Percentiles rank a stretch among this genome's conserved stretches.
These are phyloP conservation scores for Arthrobotrys entomopaga DNA, from an alignment of 2,329 filamentous ascomycete species.

Conservation along the genomic window DNA sequence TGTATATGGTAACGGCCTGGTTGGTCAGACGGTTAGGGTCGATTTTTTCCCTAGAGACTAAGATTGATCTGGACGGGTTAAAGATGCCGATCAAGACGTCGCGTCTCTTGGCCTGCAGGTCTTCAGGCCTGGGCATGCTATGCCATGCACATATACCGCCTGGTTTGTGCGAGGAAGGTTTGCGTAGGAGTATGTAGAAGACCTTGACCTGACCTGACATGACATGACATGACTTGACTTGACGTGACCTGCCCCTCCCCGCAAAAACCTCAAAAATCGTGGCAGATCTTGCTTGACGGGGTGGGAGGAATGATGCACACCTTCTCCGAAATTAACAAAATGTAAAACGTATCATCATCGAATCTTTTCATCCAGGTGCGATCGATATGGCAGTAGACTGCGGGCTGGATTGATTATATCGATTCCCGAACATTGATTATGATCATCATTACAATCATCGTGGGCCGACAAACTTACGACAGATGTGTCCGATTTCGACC, in stretches of 20 bases:
- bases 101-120: constrained; percentile 33
- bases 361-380: not conserved
- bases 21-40: not conserved
- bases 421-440: constrained; percentile 7
- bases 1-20: constrained; percentile 16
- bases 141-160: no score
- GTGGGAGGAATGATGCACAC: constrained; percentile 9
- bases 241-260: constrained; percentile 16
- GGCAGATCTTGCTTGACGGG: constrained; percentile 23
- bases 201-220: not conserved
- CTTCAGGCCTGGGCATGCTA: constrained; percentile 7
- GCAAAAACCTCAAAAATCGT: constrained; percentile 11
- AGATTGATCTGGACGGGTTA: constrained; percentile 4
- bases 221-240: constrained; percentile 28
- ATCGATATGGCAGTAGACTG: not conserved
- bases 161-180: no score
- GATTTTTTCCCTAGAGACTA: not conserved
- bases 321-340: constrained; percentile 7
- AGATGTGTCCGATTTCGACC: constrained; percentile 23
- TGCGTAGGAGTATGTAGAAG: no score
- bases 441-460: no score
- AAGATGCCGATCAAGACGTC: constrained; percentile 18
- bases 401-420: not conserved
- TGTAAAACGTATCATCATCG: no score
- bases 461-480: constrained; percentile 36